These are phyloP conservation scores for Chrysoporthe austroafricana DNA, from an alignment of 2,329 filamentous ascomycete species.

Conservation along the genomic window DNA sequence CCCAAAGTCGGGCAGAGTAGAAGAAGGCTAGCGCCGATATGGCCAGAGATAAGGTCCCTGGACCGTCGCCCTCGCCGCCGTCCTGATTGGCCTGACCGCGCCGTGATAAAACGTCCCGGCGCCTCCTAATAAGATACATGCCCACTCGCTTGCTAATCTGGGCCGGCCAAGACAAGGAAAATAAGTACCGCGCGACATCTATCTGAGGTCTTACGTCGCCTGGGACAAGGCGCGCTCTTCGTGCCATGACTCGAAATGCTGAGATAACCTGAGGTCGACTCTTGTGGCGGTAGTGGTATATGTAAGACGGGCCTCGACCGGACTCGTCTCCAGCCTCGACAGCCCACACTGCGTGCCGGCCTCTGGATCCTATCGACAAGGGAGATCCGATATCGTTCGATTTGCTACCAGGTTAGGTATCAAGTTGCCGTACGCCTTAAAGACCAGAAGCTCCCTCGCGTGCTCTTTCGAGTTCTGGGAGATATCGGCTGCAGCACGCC, in stretches of 20 bases:
- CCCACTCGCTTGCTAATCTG: slow-evolving; percentile 7
- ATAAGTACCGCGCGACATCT: background rate
- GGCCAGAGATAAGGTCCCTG: slow-evolving; percentile 16
- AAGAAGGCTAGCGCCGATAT: slow-evolving; percentile 10
- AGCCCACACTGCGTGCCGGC: background rate
- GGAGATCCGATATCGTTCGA: background rate
- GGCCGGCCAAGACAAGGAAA: background rate
- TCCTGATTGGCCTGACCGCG: slow-evolving; percentile 15
- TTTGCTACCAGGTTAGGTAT: background rate
- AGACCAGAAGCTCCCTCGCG: background rate
- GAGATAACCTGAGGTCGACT: background rate
- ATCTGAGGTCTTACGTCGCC: background rate
- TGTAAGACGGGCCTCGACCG: background rate
- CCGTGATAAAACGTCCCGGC: slow-evolving; percentile 7
- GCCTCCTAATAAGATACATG: background rate
- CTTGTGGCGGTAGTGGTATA: background rate
- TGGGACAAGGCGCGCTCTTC: background rate
- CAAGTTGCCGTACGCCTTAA: background rate
- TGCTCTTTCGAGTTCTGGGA: background rate
- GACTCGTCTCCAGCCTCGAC: background rate
- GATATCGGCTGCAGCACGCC: background rate
- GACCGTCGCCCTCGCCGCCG: background rate
- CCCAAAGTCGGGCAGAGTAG: background rate
- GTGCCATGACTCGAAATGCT: background rate
- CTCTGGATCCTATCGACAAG: background rate